Base-by-base conservation (phyloP, 176 grass and related monocot genomes). In the Miscanthus lutarioriparius region DNA sequence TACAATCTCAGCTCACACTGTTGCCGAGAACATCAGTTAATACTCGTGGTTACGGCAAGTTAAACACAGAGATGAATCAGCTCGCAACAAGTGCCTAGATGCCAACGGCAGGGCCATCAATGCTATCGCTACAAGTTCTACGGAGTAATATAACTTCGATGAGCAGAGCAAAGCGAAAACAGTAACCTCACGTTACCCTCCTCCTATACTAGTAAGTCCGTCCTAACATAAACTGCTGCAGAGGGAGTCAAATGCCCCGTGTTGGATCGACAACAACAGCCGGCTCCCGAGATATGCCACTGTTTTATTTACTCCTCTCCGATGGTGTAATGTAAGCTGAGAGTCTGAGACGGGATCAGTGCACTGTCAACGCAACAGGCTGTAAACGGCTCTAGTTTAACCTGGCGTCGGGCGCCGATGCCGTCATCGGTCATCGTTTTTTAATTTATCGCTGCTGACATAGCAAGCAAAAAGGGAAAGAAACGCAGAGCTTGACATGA, bases 361-460 rank as follows among this genome's bases (percentile, higher is more conserved):
- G 45, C 45, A 54, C 63, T 67, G 77, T 72, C 73, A 90, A 72
- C 20, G 82, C 43, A 58, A 82, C 83, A 86, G 88, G 27, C 83
- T 89, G 83, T 78, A 62, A 36, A 36, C 19, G 2, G 7, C 40
- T 41, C 17, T 82, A 86, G 36, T 82, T 77, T 76, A 76, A n/a
- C 23, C 59, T 15, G 39, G 17, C 51, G n/a, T 20, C 43, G 53
- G 37, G 20, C 20, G 75, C 4, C 38, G 20, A 76, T 39, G 36
- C 36, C 37, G 67, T 40, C 67, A 54, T 54, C 53, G 53, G 53
- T 58, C 53, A 58, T 58, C 8, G 53, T 58, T 58, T n/a, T 23
- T 59, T n/a, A n/a, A n/a, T 20, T 10, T 25, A 14, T 2, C 11
- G 20, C 10, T 59, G 23, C 1, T 48, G 39, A n/a, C n/a, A n/a